Percentiles rank a stretch among this genome's conserved stretches.
Conservation (phyloP, 225 moss, liverwort and hornwort species). For the Physcomitrium patens region DNA sequence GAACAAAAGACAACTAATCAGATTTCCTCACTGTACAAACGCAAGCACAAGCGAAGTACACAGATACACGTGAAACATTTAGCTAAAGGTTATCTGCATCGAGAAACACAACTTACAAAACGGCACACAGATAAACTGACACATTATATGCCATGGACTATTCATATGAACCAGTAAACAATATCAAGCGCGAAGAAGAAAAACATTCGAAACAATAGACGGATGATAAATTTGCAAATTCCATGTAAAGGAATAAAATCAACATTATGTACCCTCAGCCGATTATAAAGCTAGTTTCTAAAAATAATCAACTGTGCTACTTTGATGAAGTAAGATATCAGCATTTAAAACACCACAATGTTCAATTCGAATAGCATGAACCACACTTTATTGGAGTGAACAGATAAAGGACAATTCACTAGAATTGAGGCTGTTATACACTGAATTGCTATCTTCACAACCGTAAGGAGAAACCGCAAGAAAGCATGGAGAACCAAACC, state of each 20-base stretch:
- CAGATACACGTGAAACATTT: slow-evolving; percentile 17
- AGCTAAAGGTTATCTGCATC: neutral
- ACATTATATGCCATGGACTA: neutral
- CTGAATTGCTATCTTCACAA: slow-evolving; percentile 6
- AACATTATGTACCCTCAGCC: slow-evolving; percentile 2
- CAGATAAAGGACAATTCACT: neutral
- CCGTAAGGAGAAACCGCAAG: slow-evolving; percentile 14
- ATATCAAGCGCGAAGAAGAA: neutral
- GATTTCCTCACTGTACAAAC: slow-evolving; percentile 4
- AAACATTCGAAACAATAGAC: neutral
- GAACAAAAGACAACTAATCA: slow-evolving; percentile 22
- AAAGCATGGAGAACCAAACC: slow-evolving; percentile 27
- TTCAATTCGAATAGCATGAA: neutral
- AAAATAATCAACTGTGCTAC: neutral
- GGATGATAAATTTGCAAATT: slow-evolving; percentile 11
- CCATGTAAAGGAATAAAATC: neutral
- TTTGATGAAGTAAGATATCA: slow-evolving; percentile 13
- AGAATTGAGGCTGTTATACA: neutral
- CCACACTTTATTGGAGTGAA: neutral
- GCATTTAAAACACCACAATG: slow-evolving; percentile 1
- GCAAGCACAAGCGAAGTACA: slow-evolving; percentile 28
- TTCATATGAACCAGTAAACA: neutral
- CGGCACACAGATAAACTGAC: slow-evolving; percentile 3
- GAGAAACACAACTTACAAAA: slow-evolving; percentile 20
- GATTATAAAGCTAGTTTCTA: slow-evolving; percentile 17